Evolutionary conservation across 805 yeast species (phyloP), one percentile per base, ranked within the genome.

Genomic region (Saturnispora zaruensis): DNA sequence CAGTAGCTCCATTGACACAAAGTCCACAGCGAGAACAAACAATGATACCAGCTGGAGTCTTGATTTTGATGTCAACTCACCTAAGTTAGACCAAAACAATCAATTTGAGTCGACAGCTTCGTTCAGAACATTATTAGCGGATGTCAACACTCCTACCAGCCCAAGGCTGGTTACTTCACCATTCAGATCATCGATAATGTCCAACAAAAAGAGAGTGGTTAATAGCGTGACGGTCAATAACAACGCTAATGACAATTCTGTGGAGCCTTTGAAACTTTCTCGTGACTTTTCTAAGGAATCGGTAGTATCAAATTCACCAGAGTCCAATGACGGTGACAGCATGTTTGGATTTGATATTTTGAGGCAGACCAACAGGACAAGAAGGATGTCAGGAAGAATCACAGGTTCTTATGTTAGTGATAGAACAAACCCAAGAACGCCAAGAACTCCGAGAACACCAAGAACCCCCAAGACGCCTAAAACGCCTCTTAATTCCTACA

Each of bases 1-100:
- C 53, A 70, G 69, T 53, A 73, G 74, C 2, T 82, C 91, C 1
- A 70, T 75, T 36, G 95, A 84, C 53, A 84, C 91, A 0, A 73
- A 71, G 46, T 71, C 73, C 30, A 78, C 83, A 43, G 50, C 56
- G 1, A 71, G 84, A 16, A 53, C 57, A 2, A 55, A 55, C 23
- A 57, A 58, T 2, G 54, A 45, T 41, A 47, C 41, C 16, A 51
- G 54, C 38, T 58, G 65, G 64, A 53, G 54, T 9, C 26, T 59
- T 30, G 60, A 57, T 13, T 56, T 64, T 48, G 66, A 63, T 30
- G 45, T 46, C 9, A 46, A 24, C 5, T 61, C 64, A 5, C 63
- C 66, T 3, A 55, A 52, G 30, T 18, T 61, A 41, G 66, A 61
- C 7, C 59, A 59, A 38, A 53, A 52, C 25, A 54, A 55, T 50